Percentiles rank a stretch among this genome's conserved stretches.
These are phyloP conservation scores for Fusarium algeriense DNA, from an alignment of 2,329 filamentous ascomycete genomes.

Conservation along the genomic window DNA sequence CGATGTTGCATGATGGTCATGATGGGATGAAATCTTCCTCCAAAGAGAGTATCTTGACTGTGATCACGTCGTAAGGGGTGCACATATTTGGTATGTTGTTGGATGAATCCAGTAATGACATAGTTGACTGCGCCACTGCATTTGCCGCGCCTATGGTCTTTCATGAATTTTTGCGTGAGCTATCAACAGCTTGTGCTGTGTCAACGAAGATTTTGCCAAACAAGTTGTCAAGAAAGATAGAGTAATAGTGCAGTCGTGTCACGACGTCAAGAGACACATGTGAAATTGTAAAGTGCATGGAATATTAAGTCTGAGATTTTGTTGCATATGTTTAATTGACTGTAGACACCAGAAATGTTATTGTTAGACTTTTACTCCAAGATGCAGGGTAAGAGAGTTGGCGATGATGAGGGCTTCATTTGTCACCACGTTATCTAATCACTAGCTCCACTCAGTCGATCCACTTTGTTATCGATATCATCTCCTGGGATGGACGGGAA, in stretches of 20 bases:
- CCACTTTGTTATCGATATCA: neutral
- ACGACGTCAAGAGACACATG: too few relatives aligned
- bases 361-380: rapidly evolving
- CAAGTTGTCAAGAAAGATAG: too few relatives aligned
- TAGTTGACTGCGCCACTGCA: neutral
- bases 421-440: neutral
- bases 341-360: rapidly evolving
- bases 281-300: too few relatives aligned
- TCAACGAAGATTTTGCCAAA: too few relatives aligned
- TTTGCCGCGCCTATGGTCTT: neutral
- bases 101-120: neutral
- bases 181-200: too few relatives aligned
- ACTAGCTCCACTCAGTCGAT: neutral
- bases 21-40: neutral
- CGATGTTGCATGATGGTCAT: neutral
- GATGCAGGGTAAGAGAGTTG: neutral
- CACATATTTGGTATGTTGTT: neutral
- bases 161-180: too few relatives aligned
- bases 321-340: too few relatives aligned
- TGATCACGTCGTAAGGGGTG: neutral
- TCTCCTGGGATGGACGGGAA: neutral
- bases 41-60: neutral
- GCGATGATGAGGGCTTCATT: neutral
- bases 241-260: too few relatives aligned
- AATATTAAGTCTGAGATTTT: too few relatives aligned